Conservation (phyloP, 352 stramenopile species). For the Blastocystis sp. region DNA sequence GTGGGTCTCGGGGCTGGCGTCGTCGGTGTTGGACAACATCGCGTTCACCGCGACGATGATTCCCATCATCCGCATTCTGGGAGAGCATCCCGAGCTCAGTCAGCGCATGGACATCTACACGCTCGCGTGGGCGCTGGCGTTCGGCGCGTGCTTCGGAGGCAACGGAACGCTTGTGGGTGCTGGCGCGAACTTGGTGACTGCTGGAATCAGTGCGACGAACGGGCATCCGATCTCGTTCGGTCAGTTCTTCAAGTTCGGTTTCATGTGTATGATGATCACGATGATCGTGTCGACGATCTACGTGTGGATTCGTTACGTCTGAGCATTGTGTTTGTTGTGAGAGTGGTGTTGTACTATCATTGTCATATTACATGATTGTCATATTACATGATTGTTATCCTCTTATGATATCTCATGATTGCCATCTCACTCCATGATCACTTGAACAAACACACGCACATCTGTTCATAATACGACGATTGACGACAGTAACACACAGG, state of each 20-base stretch:
- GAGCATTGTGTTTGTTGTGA: background rate
- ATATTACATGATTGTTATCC: too few relatives aligned
- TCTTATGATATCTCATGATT: background rate
- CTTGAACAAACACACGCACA: slow-evolving; percentile 20
- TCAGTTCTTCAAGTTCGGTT: slow-evolving; percentile 54
- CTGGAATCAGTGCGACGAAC: slow-evolving; percentile 56
- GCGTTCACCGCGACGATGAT: slow-evolving; percentile 66
- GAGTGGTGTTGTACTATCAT: background rate
- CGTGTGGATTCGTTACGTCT: slow-evolving; percentile 12
- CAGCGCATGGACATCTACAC: slow-evolving; percentile 58
- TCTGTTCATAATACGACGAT: slow-evolving; percentile 28
- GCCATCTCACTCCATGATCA: background rate
- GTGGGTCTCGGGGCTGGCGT: slow-evolving; percentile 63
- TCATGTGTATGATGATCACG: slow-evolving; percentile 36
- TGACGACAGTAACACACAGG: slow-evolving; percentile 11
- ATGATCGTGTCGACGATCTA: slow-evolving; percentile 49
- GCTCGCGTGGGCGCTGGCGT: slow-evolving; percentile 62
- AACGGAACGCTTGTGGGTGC: slow-evolving; percentile 65
- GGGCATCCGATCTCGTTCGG: slow-evolving; percentile 44
- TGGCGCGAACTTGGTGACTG: slow-evolving; percentile 64
- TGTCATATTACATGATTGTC: too few relatives aligned
- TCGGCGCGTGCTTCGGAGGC: slow-evolving; percentile 65
- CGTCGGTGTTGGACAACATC: slow-evolving; percentile 59
- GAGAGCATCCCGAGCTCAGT: slow-evolving; percentile 60
- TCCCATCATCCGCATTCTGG: slow-evolving; percentile 62